Evolutionary conservation across 192 early-diverging fungal species (phyloP), one percentile per base, ranked within the genome.

Genomic region (Phlyctochytrium bullatum): DNA sequence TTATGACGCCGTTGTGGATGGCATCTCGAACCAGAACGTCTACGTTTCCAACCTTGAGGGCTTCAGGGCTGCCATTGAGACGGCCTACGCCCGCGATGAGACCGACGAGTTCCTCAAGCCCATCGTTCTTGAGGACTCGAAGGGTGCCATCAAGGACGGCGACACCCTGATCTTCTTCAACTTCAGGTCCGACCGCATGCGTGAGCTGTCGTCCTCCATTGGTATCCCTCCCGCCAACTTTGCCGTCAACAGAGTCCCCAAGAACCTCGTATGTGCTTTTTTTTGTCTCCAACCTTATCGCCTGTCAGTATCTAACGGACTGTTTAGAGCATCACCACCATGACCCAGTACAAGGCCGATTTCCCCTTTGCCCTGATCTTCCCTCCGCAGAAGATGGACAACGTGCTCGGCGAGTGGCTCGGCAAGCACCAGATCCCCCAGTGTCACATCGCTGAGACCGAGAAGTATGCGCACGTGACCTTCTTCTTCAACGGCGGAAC

Each of bases 81-180:
- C 82, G 65, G 88, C 93, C 65, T 97, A 96, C 77, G 87, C 78
- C 23, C 80, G 86, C 68, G 89, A 91, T 78, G 88, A 95, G 72
- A 98, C 98, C n/a, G 98, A 99, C 78, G 98, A 99, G 83, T 99
- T 99, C 85, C 84, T 99, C 57, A 99, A 98, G 88, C 98, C 98
- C 20, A 96, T 99, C 66, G 91, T 98, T 36, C 80, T 93, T 28
- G 83, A 91, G 56, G 75, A 84, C 27, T 80, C 89, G 36, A 28
- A 59, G 30, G 95, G 95, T 34, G 71, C 82, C 66, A 90, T 99
- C 63, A 62, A 82, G 36, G 93, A 98, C 73, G 77, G 88, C 59
- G 96, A 98, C 79, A 91, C 92, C 33, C 72, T 98, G 65, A 90
- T 98, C 78, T 96, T 93, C 83, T 99, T 99, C 87, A 95, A 99